Conservation (phyloP, 345 rosid species). For the Dovyalis caffra region DNA sequence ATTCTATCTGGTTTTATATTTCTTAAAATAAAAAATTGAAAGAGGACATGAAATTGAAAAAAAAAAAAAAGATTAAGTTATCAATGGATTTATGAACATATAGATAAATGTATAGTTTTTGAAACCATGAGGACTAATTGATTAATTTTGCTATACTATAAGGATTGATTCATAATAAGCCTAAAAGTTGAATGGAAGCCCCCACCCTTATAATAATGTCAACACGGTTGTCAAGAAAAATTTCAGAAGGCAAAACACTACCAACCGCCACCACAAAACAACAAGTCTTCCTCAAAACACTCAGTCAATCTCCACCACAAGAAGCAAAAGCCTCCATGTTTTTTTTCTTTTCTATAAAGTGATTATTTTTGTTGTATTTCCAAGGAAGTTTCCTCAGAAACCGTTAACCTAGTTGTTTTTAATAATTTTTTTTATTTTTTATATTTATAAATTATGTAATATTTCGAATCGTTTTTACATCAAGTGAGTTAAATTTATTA, state of each 20-base stretch:
- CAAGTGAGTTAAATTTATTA: no score
- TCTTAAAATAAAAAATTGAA: not conserved
- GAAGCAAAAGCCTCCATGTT: not conserved
- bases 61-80: no score
- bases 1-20: no score
- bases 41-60: not conserved
- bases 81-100: no score
- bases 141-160: no score
- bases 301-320: slow-evolving; percentile 30
- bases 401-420: not conserved
- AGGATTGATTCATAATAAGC: no score
- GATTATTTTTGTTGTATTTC: not conserved
- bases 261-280: slow-evolving; percentile 22
- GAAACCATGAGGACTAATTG: no score
- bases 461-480: no score
- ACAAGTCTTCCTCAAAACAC: not conserved
- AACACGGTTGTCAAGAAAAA: slow-evolving; percentile 5
- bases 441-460: no score
- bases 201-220: not conserved
- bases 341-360: not conserved
- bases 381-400: not conserved
- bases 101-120: no score
- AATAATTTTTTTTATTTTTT: no score
- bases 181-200: no score
- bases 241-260: not conserved